Base-by-base conservation (phyloP, 2,329 filamentous ascomycete genomes). In the Mycocentrospora acerina region DNA sequence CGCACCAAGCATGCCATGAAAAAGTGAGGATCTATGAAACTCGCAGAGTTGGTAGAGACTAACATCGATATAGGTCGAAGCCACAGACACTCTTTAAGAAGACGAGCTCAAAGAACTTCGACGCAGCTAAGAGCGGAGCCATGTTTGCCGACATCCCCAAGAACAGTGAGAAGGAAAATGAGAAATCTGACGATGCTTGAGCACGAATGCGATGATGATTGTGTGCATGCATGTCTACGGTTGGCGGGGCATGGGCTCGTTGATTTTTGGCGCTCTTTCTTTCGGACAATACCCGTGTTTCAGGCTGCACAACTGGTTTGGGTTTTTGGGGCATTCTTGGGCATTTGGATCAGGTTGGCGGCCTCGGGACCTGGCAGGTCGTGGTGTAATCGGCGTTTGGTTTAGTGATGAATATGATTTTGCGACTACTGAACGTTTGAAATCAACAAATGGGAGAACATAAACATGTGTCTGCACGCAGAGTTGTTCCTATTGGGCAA, bases 1-100 rank as follows among this genome's bases (percentile, higher is more conserved):
- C 86, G 87, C 70, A 87, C 81, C 71, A 90, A 89, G 74, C 84
- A 88, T 60, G 83, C 83, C 47, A 79, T 78, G 71, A 91, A 90
- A 85, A 88, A 76, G 64, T 70, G 54, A 40, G 64, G 13, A 16
- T 4, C 16, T n/a, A 11, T 19, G 2, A 26, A 11, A 2, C 2
- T 3, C 8, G 6, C 11, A n/a, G 5, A 17, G 12, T 22, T 5
- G 16, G 16, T 9, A 12, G 11, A 7, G 4, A 17, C 58, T 62
- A 48, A 61, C 28, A 1, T 3, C 13, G 1, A n/a, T 18, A 7
- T 38, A 68, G 64, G 35, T 57, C 62, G 16, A 68, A 68, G 60
- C 65, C 66, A 18, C 60, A 67, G 51, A 66, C 67, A 22, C 59
- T 70, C 37, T 70, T 70, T 53, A 67, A 66, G 56, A 67, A 63